Conservation (phyloP, 2,329 filamentous ascomycete species). For the Trichothecium sympodiale region DNA sequence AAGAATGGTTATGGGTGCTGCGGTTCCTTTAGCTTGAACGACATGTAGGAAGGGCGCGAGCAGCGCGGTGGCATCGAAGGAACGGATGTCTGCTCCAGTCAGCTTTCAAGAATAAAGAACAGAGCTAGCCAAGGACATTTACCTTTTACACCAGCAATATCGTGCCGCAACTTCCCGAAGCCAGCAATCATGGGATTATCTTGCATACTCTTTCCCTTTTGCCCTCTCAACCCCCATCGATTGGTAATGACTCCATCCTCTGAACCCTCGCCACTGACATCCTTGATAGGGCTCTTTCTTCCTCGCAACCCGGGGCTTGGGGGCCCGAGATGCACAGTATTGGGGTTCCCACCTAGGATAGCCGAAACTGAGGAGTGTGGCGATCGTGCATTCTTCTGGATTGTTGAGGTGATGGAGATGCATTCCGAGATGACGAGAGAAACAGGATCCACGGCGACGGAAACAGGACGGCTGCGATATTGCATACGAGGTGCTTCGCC, state of each 20-base stretch:
- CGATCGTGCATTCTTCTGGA: slow-evolving; percentile 95
- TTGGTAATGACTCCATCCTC: slow-evolving; percentile 57
- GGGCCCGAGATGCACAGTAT: slow-evolving; percentile 41
- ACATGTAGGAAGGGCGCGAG: slow-evolving; percentile 93
- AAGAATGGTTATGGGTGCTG: slow-evolving; percentile 89
- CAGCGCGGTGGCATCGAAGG: slow-evolving; percentile 80
- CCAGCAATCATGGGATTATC: slow-evolving; percentile 94
- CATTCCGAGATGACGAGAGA: slow-evolving; percentile 96
- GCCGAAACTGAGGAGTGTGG: slow-evolving; percentile 93
- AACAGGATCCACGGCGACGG: slow-evolving; percentile 81
- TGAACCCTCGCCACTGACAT: slow-evolving; percentile 18
- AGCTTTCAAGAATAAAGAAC: slow-evolving; percentile 1
- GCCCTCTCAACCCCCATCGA: slow-evolving; percentile 85
- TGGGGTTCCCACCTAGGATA: slow-evolving; percentile 72
- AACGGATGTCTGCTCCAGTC: slow-evolving; percentile 58
- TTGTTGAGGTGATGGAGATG: slow-evolving; percentile 94
- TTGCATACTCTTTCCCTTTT: slow-evolving; percentile 94
- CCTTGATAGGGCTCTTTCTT: slow-evolving; percentile 25
- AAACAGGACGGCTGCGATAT: slow-evolving; percentile 51
- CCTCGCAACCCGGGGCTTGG: slow-evolving; percentile 29
- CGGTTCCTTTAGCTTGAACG: slow-evolving; percentile 90
- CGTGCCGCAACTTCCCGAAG: slow-evolving; percentile 80
- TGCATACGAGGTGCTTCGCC: slow-evolving; percentile 36
- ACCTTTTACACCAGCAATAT: slow-evolving; percentile 79
- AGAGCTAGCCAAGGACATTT: slow-evolving; percentile 9